Conservation (phyloP, 23 red algal genomes). For the Chondrus crispus region DNA sequence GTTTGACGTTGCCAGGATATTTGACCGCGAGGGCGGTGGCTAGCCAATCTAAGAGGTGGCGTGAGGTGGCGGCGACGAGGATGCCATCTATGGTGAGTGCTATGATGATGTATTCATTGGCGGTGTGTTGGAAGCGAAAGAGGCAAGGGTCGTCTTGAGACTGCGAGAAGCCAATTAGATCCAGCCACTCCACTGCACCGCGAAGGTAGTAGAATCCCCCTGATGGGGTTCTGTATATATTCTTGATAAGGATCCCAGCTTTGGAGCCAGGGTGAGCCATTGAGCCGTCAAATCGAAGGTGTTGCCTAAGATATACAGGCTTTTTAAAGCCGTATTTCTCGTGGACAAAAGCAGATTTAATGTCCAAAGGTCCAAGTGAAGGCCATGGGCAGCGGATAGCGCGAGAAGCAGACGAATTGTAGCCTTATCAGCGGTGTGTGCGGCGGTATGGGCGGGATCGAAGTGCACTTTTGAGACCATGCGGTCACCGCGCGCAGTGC, state of each 20-base stretch:
- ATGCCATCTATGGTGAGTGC: slow-evolving; percentile 24
- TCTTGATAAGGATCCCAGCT: neutral
- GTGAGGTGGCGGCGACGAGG: slow-evolving; percentile 18
- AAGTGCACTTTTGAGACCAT: slow-evolving; percentile 3
- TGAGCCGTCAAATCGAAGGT: slow-evolving; percentile 6
- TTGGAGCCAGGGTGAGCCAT: neutral
- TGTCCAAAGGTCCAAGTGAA: neutral
- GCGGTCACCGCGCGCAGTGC: neutral
- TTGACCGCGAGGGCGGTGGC: neutral
- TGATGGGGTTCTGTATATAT: slow-evolving; percentile 18
- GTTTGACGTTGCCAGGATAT: neutral
- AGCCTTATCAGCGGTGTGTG: neutral
- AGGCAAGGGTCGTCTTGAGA: slow-evolving; percentile 22
- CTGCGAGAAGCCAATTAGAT: neutral
- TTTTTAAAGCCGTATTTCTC: neutral
- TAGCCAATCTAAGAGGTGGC: neutral
- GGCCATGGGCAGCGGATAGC: neutral
- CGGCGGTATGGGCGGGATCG: neutral
- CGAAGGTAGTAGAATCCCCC: neutral
- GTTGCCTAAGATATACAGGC: slow-evolving; percentile 19
- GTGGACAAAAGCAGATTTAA: neutral
- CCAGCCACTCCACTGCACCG: neutral
- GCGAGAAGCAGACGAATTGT: slow-evolving; percentile 1
- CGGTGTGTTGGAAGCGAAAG: neutral
- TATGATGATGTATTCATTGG: neutral